Base-by-base conservation (phyloP, 345 rosid species). In the Microcos paniculata region DNA sequence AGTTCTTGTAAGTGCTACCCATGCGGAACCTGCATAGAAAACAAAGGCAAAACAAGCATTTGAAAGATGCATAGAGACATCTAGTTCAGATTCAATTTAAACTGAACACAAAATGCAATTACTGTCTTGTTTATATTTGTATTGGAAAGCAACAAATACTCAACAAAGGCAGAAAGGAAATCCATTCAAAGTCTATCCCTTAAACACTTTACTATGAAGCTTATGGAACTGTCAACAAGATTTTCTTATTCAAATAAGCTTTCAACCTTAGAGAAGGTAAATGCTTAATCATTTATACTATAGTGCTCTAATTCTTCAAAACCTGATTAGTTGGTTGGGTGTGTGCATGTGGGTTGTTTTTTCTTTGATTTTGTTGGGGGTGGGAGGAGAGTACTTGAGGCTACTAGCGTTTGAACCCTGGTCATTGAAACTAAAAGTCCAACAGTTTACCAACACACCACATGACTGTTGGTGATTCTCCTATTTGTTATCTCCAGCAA, bases 1-100 rank as follows among this genome's bases (percentile, higher is more conserved):
- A 33, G 92, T 63, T 53, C 94, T 84, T 4, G 92, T 82, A 43
- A 94, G 81, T 86, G 87, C 87, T 52, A 94, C 84, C 97, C 98
- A 92, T 21, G 98, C 98, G 14, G 98, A 92, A 61, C 98, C 98
- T 94, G 86, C 59, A 62, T 10, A 23, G 3, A 75, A 74, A 45
- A 76, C 62, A 64, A 51, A 80, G 28, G 71, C 33, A 43, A 64
- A 61, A 58, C 24, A 30, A 16, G 15, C 15, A 52, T 21, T 26
- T 18, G 1, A 16, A n/a, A 31, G 8, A 70, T 51, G 26, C 45
- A 62, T 10, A n/a, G 19, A 35, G 10, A 14, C 56, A 68, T 51
- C 26, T 30, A 38, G 46, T 71, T 59, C 63, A n/a, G 35, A 55
- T 35, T 55, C 62, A 53, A 55, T 45, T 42, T 5, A 31, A 62